Evolutionary conservation across 2,329 filamentous ascomycete species (phyloP).

Genomic region (Fusarium austroafricanum): DNA sequence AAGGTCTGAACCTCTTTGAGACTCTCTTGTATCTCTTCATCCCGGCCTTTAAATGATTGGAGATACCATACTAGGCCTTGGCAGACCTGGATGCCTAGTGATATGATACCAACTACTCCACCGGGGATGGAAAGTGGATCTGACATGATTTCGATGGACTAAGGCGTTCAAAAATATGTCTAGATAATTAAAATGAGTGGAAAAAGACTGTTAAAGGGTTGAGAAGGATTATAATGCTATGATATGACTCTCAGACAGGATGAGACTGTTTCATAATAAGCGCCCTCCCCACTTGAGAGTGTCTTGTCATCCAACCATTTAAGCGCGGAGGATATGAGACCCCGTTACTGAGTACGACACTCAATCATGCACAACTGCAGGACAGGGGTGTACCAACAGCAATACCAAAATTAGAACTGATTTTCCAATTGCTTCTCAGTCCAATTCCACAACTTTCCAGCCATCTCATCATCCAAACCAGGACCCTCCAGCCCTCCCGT

Average conservation of each 20-base stretch:
- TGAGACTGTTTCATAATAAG: not conserved
- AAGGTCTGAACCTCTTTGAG: not conserved
- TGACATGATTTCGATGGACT: not conserved
- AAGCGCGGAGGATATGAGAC: no score
- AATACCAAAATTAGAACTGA: accelerated
- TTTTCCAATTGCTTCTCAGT: conserved; percentile 1
- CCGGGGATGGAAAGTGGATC: conserved; percentile 3
- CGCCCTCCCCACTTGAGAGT: no score
- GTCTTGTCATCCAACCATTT: no score
- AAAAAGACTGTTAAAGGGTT: no score
- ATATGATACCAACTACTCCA: conserved; percentile 8
- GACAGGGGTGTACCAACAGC: accelerated
- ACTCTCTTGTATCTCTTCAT: not conserved
- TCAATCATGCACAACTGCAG: no score
- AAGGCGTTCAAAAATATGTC: no score
- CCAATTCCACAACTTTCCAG: conserved; percentile 7
- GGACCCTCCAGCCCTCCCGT: not conserved
- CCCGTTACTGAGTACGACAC: no score
- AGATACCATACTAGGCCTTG: not conserved
- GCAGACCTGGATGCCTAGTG: conserved; percentile 8
- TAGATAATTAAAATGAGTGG: no score
- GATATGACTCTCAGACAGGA: not conserved
- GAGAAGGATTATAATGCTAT: no score
- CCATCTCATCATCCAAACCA: conserved; percentile 1
- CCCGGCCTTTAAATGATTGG: not conserved